A percentile compares a stretch with the other conserved stretches of the same genome.
phyloP scores from a whole-genome alignment of 768 basidiomycete genomes.

The Hygrocybe punicea region DNA sequence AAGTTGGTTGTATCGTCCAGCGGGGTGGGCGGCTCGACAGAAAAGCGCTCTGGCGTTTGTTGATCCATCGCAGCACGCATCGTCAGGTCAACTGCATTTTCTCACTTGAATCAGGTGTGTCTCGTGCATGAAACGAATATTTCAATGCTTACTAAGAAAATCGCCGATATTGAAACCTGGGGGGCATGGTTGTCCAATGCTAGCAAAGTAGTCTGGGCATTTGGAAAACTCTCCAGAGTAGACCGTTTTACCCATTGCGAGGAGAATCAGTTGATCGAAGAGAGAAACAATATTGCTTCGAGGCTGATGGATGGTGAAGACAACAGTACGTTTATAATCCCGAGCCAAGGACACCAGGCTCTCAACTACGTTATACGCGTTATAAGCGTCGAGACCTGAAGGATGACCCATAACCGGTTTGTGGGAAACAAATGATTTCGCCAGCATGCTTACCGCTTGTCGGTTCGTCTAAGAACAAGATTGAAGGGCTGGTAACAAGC shows the following conservation, averaged over 20 bases:
- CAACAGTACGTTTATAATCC: constrained; percentile 88
- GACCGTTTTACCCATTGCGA: constrained; percentile 79
- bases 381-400: constrained; percentile 87
- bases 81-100: constrained; percentile 62
- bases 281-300: constrained; percentile 95
- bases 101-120: constrained; percentile 4
- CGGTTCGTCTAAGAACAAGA: constrained; percentile 95
- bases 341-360: constrained; percentile 80
- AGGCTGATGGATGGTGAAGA: constrained; percentile 98
- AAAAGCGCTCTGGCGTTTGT: constrained; percentile 34
- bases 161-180: constrained; percentile 96
- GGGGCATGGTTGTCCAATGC: constrained; percentile 81
- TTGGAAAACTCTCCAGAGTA: constrained; percentile 76
- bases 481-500: constrained; percentile 93
- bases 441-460: constrained; percentile 70
- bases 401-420: neutral
- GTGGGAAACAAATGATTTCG: neutral
- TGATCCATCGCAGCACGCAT: constrained; percentile 51
- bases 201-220: constrained; percentile 78
- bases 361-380: constrained; percentile 92
- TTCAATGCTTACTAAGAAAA: constrained; percentile 70
- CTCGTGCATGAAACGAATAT: neutral
- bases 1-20: constrained; percentile 43
- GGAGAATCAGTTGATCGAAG: constrained; percentile 86
- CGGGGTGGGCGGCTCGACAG: constrained; percentile 38